Evolutionary conservation across 2,329 filamentous ascomycete genomes (phyloP), one percentile per base, ranked within the genome.

Genomic region (Rachicladosporium sp.): DNA sequence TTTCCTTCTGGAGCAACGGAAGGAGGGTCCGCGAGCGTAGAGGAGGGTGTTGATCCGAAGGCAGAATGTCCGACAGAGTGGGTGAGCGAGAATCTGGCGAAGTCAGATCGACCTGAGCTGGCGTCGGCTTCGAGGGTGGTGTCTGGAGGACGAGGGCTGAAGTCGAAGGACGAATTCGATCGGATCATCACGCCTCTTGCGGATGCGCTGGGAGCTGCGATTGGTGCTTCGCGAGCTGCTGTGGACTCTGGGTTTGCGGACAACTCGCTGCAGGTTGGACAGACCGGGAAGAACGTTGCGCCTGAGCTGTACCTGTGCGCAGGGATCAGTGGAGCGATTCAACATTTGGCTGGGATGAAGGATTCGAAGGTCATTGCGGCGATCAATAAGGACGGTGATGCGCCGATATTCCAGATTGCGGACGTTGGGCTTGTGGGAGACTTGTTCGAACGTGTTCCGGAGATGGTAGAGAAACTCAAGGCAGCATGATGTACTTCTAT

Each of bases 281-380:
- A 98, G 71, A 98, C 91, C 10, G 91, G 91, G 56, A 98, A 98
- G 75, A 93, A 96, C 46, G 89, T 98, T 40, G 91, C 91, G 35
- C 91, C 91, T 43, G 81, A 98, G 63, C 69, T 98, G 45, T 98
- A 98, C 61, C 73, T 98, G 51, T 93, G 87, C 39, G 88, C 89
- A 9, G 91, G 91, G 57, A 96, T 98, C 53, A 94, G 86, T 6
- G 91, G 91, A 40, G 91, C 91, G 15, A 98, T 98, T 52, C 91
- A 98, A 67, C 91, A 98, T 70, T 65, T 98, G 65, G 91, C 91
- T 27, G 91, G 91, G 59, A 98, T 98, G 91, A 98, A 98, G 74
- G 91, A 98, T 60, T 95, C 87, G 70, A 98, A 98, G 70, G 91
- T 98, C 43, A 98, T 98, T 67, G 91, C 89, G 13, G 86, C 86